These are phyloP conservation scores for Glonium stellatum DNA, from an alignment of 495 filamentous ascomycete genomes.

Conservation along the genomic window DNA sequence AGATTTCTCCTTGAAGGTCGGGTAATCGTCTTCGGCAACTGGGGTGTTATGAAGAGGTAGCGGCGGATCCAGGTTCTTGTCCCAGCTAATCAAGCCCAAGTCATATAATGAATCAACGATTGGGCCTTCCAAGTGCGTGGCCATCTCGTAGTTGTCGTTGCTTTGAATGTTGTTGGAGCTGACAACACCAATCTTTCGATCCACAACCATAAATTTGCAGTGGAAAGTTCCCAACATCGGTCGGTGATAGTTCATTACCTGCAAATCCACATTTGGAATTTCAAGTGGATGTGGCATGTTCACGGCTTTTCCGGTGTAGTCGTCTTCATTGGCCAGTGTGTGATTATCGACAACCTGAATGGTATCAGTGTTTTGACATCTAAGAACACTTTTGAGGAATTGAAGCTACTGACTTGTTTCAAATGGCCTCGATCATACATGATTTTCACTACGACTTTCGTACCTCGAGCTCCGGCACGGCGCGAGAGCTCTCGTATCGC, in stretches of 20 bases:
- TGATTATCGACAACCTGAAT: conserved; percentile 51
- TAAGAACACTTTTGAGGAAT: neutral
- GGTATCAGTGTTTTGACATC: conserved; percentile 12
- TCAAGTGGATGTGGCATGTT: conserved; percentile 53
- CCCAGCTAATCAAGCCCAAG: conserved; percentile 63
- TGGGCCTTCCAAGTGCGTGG: conserved; percentile 67
- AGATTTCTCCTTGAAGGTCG: conserved; percentile 29
- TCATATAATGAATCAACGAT: conserved; percentile 73
- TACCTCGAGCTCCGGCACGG: conserved; percentile 52
- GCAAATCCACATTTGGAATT: conserved; percentile 62
- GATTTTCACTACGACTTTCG: conserved; percentile 61
- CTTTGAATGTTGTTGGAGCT: conserved; percentile 70
- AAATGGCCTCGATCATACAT: conserved; percentile 66
- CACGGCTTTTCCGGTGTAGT: conserved; percentile 51
- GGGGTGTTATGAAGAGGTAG: conserved; percentile 51
- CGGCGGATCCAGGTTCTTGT: conserved; percentile 54
- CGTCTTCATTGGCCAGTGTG: conserved; percentile 49
- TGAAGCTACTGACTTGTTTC: conserved; percentile 40
- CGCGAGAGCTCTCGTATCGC: conserved; percentile 60
- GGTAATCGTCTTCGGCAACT: conserved; percentile 38
- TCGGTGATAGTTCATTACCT: conserved; percentile 70
- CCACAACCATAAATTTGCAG: conserved; percentile 69
- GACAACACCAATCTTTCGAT: conserved; percentile 58
- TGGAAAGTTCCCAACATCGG: conserved; percentile 69
- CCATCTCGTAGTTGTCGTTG: conserved; percentile 75